A percentile compares a stretch with the other conserved stretches of the same genome.
Evolutionary conservation across 2,329 filamentous ascomycete genomes (phyloP).

Genomic region (Phyllosticta citriasiana): DNA sequence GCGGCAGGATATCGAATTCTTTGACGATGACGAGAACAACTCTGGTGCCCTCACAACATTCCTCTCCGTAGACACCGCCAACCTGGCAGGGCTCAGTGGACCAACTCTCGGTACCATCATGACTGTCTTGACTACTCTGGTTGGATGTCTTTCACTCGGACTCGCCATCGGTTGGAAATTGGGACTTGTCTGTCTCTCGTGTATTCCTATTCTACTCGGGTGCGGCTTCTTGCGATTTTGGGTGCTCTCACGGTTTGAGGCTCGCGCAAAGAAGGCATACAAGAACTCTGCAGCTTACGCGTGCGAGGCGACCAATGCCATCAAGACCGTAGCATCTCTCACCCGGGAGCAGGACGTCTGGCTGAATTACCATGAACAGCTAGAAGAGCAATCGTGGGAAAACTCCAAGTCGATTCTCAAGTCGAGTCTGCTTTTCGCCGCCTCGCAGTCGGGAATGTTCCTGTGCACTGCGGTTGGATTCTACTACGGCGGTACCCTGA

Average conservation of each 20-base stretch:
- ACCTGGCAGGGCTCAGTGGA: slow-evolving; percentile 79
- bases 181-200: slow-evolving; percentile 69
- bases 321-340: slow-evolving; percentile 84
- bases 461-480: slow-evolving; percentile 71
- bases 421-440: slow-evolving; percentile 70
- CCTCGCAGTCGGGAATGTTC: slow-evolving; percentile 75
- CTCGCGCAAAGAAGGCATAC: slow-evolving; percentile 69
- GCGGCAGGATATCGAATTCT: slow-evolving; percentile 86
- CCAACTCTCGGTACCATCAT: slow-evolving; percentile 79
- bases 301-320: slow-evolving; percentile 86
- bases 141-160: slow-evolving; percentile 60
- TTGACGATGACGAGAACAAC: slow-evolving; percentile 81
- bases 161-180: slow-evolving; percentile 82
- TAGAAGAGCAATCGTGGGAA: slow-evolving; percentile 55
- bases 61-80: slow-evolving; percentile 79
- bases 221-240: slow-evolving; percentile 87
- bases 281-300: slow-evolving; percentile 75
- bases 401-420: slow-evolving; percentile 66
- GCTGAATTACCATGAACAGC: slow-evolving; percentile 55
- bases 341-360: slow-evolving; percentile 80
- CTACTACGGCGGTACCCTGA: slow-evolving; percentile 79
- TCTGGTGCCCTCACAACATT: slow-evolving; percentile 79
- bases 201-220: slow-evolving; percentile 64
- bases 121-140: slow-evolving; percentile 67
- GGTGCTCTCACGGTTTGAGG: slow-evolving; percentile 70